Evolutionary conservation across 2,329 filamentous ascomycete species (phyloP).

Genomic region (Paraphoma chrysanthemicola): DNA sequence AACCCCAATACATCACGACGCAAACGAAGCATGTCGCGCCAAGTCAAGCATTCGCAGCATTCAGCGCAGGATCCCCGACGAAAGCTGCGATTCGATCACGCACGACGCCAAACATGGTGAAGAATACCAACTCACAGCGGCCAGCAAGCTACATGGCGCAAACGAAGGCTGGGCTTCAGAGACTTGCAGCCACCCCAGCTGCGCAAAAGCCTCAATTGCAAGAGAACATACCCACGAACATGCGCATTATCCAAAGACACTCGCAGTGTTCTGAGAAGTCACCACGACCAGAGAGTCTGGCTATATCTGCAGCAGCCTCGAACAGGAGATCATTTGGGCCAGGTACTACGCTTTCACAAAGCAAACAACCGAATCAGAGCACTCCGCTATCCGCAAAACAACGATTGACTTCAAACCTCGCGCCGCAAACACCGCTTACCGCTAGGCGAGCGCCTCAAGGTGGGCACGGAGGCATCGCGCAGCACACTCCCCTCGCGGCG

Average conservation of each 20-base stretch:
- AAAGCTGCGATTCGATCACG: constrained; percentile 32
- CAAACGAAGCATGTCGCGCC: constrained; percentile 26
- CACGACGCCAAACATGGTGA: constrained; percentile 40
- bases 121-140: constrained; percentile 14
- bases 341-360: constrained; percentile 12
- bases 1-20: constrained; percentile 15
- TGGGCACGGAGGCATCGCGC: constrained; percentile 4
- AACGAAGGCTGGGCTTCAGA: constrained; percentile 23
- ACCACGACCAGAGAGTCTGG: constrained; percentile 25
- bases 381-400: constrained; percentile 24
- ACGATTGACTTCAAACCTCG: constrained; percentile 20
- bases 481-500: neutral
- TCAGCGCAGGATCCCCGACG: constrained; percentile 11
- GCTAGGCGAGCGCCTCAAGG: constrained; percentile 18
- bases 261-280: constrained; percentile 29
- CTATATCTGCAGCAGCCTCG: constrained; percentile 11
- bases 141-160: constrained; percentile 20
- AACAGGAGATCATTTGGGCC: constrained; percentile 26
- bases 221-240: constrained; percentile 30
- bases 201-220: constrained; percentile 17
- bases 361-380: constrained; percentile 20
- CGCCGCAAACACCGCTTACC: constrained; percentile 29
- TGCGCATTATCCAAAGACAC: constrained; percentile 16
- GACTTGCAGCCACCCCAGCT: constrained; percentile 8
- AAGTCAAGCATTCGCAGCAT: constrained; percentile 18